These are phyloP conservation scores for Aureobasidium melanogenum DNA, from an alignment of 2,329 filamentous ascomycete species.

Conservation along the genomic window DNA sequence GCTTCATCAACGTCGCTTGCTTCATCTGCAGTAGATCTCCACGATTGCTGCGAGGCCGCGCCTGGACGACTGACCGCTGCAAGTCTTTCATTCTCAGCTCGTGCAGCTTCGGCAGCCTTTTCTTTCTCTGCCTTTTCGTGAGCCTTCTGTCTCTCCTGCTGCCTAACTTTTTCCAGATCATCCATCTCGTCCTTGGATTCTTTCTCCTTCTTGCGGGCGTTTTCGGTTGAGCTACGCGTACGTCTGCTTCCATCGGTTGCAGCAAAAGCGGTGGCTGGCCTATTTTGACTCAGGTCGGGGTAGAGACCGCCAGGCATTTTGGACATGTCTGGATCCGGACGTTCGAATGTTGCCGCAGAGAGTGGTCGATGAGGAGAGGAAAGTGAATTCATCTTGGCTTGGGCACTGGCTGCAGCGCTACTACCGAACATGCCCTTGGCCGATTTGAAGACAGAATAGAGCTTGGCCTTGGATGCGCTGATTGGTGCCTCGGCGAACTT, in stretches of 20 bases:
- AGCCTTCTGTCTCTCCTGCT: conserved; percentile 63
- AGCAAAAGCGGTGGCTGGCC: background rate
- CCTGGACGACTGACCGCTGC: conserved; percentile 11
- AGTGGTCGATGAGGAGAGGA: conserved; percentile 5
- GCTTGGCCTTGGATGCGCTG: conserved; percentile 84
- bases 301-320: conserved; percentile 27
- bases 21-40: conserved; percentile 26
- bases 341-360: background rate
- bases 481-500: conserved; percentile 65
- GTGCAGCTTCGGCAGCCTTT: conserved; percentile 29
- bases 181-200: conserved; percentile 56
- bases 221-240: conserved; percentile 52
- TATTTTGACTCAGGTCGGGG: conserved; percentile 15
- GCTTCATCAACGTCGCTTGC: conserved; percentile 42
- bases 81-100: conserved; percentile 27
- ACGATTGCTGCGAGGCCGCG: conserved; percentile 15
- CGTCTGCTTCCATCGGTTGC: conserved; percentile 30
- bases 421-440: conserved; percentile 81
- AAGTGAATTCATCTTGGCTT: conserved; percentile 48
- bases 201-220: conserved; percentile 53
- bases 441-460: conserved; percentile 83
- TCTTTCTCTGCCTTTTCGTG: conserved; percentile 43
- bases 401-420: conserved; percentile 51
- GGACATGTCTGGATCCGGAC: conserved; percentile 8
- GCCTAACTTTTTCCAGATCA: conserved; percentile 58